These are phyloP conservation scores for Mucor plumbeus DNA, from an alignment of 371 early-diverging fungal species.

Conservation along the genomic window DNA sequence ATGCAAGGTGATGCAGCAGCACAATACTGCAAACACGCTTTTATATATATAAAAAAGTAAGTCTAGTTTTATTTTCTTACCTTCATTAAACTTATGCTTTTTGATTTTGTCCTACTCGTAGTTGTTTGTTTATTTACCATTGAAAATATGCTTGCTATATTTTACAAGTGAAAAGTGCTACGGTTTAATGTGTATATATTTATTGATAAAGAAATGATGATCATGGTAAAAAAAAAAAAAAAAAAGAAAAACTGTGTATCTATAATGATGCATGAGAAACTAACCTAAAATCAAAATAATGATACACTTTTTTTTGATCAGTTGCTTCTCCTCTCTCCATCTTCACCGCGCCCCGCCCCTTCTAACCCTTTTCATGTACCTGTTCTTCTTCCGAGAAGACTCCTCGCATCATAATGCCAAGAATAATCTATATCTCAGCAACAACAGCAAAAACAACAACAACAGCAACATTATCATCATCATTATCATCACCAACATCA, in stretches of 20 bases:
- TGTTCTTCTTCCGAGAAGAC: not conserved
- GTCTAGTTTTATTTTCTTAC: not conserved
- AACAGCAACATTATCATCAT: too few relatives aligned
- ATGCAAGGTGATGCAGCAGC: constrained; percentile 27
- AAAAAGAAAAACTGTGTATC: too few relatives aligned
- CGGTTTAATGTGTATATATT: not conserved
- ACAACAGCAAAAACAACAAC: too few relatives aligned
- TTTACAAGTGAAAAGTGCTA: constrained; percentile 10
- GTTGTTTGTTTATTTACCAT: not conserved
- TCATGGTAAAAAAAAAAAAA: not conserved
- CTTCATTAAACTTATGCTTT: not conserved
- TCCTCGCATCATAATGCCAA: not conserved
- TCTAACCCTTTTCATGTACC: not conserved
- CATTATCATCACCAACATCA: too few relatives aligned
- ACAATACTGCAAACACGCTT: constrained; percentile 8
- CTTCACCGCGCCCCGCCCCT: not conserved
- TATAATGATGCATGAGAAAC: constrained; percentile 17
- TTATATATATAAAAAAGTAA: not conserved
- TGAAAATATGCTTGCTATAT: too few relatives aligned
- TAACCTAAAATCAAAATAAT: constrained; percentile 15
- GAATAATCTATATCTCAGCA: not conserved
- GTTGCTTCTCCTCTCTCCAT: not conserved
- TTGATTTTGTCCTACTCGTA: not conserved
- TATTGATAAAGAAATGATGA: constrained; percentile 9
- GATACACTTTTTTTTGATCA: constrained; percentile 1